Evolutionary conservation across 2,329 filamentous ascomycete species (phyloP), one percentile per base, ranked within the genome.

Genomic region (Microsporum ferrugineum): DNA sequence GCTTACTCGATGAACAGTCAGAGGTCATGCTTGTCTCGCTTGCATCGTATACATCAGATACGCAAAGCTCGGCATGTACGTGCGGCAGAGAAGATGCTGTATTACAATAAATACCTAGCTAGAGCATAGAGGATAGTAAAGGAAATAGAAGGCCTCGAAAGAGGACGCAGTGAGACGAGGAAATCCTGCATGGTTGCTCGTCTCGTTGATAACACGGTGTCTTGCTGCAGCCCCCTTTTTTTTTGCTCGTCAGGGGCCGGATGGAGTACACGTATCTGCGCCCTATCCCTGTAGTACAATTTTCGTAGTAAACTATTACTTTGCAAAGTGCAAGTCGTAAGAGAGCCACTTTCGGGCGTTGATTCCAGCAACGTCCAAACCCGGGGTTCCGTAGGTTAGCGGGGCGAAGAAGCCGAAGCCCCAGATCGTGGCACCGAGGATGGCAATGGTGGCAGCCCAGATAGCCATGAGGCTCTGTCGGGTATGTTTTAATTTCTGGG

Each of bases 301-400:
- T 38, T 23, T 51, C 45, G 12, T 31, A 7, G n/a, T 5, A 51
- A 6, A 47, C 17, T 14, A 38, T 78, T 88, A 99, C 84, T 99
- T 99, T 63, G 94, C 94, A 79, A 99, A 99, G 78, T 99, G 94
- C 72, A 99, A 81, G 74, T 99, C 94, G 73, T 97, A 99, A 65
- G 89, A 88, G 66, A 99, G 81, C 92, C 92, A 97, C 80, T 96
- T 96, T 74, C 94, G 86, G 65, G 86, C 82, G 65, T 88, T 77
- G 34, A 99, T 88, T 72, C 90, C 80, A 10, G 86, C 84, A 17
- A 95, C 87, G 61, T 80, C 84, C 69, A 99, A 81, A 38, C 92
- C 92, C 3, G 94, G 94, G 72, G 89, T 91, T 60, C 94, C 94
- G 73, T 99, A 99, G 1, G 94, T 99, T 71, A 99, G 78, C 23